Evolutionary conservation across 805 yeast species (phyloP).

Genomic region (Kazachstania kunashirensis): DNA sequence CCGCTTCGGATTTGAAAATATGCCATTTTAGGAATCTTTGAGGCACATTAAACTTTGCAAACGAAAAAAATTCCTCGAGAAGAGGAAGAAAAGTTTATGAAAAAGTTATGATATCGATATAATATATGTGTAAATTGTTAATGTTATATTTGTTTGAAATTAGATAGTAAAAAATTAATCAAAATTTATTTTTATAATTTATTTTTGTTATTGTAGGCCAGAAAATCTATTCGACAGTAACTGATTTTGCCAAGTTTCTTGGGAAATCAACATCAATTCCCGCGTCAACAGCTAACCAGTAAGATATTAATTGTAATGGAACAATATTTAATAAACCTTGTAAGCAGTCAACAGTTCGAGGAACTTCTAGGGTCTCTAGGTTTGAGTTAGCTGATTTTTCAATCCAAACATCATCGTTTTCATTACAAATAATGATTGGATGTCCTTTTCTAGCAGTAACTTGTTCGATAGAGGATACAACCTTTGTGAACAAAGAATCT

Average conservation of each 20-base stretch:
- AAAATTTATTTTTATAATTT: too few species aligned
- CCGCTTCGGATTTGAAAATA: too few species aligned
- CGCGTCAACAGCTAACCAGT: constrained; percentile 91
- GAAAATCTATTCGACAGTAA: constrained; percentile 77
- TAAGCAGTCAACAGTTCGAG: constrained; percentile 91
- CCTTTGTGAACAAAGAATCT: constrained; percentile 93
- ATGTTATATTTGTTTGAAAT: too few species aligned
- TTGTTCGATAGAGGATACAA: constrained; percentile 90
- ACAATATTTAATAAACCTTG: constrained; percentile 93
- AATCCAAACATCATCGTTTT: constrained; percentile 56
- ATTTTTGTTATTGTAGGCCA: too few species aligned
- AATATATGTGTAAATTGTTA: too few species aligned
- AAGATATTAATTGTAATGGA: constrained; percentile 91
- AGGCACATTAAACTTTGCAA: too few species aligned
- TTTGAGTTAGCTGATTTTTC: constrained; percentile 33
- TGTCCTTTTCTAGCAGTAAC: constrained; percentile 96
- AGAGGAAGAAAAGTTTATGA: too few species aligned
- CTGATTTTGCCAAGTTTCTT: constrained; percentile 95
- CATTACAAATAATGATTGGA: constrained; percentile 87
- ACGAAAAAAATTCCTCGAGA: too few species aligned
- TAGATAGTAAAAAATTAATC: too few species aligned
- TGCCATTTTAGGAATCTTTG: too few species aligned
- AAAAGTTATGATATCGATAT: too few species aligned
- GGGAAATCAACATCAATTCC: constrained; percentile 98
- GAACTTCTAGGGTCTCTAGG: constrained; percentile 76